Conservation (phyloP, 1,139 yeast species). For the Pichia sp. region DNA sequence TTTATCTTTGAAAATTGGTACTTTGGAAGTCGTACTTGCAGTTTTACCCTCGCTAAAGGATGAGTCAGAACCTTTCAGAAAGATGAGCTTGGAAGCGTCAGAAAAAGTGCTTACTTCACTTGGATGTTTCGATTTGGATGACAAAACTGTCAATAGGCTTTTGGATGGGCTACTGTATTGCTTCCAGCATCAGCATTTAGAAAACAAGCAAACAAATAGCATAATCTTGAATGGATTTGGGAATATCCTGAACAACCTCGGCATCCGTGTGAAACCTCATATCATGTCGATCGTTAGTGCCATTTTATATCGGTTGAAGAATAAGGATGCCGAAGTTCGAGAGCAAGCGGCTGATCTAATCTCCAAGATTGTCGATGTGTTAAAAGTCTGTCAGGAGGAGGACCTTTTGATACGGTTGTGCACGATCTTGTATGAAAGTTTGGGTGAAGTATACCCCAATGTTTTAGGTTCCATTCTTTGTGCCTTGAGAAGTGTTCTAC, state of each 20-base stretch:
- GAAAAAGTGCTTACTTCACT: slow-evolving; percentile 42
- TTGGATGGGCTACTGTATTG: slow-evolving; percentile 83
- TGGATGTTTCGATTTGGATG: slow-evolving; percentile 51
- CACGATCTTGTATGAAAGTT: slow-evolving; percentile 77
- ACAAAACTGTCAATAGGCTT: slow-evolving; percentile 58
- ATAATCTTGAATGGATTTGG: slow-evolving; percentile 64
- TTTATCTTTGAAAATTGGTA: slow-evolving; percentile 66
- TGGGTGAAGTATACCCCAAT: slow-evolving; percentile 94
- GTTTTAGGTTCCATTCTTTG: slow-evolving; percentile 81
- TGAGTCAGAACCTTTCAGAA: slow-evolving; percentile 73
- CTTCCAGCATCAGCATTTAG: slow-evolving; percentile 63
- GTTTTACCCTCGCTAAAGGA: slow-evolving; percentile 65
- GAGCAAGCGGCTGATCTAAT: slow-evolving; percentile 85
- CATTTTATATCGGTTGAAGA: slow-evolving; percentile 67
- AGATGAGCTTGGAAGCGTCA: slow-evolving; percentile 73
- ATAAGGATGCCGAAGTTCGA: slow-evolving; percentile 67
- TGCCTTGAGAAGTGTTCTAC: slow-evolving; percentile 57
- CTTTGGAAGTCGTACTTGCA: slow-evolving; percentile 53
- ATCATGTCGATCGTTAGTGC: slow-evolving; percentile 72
- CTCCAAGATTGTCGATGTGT: slow-evolving; percentile 59
- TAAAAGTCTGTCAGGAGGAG: slow-evolving; percentile 63
- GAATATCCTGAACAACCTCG: slow-evolving; percentile 61
- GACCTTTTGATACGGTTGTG: slow-evolving; percentile 64
- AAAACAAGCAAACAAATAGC: slow-evolving; percentile 38
- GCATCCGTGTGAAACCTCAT: slow-evolving; percentile 68